phyloP scores from a whole-genome alignment of 768 basidiomycete genomes.

The Wakefieldia striispora region DNA sequence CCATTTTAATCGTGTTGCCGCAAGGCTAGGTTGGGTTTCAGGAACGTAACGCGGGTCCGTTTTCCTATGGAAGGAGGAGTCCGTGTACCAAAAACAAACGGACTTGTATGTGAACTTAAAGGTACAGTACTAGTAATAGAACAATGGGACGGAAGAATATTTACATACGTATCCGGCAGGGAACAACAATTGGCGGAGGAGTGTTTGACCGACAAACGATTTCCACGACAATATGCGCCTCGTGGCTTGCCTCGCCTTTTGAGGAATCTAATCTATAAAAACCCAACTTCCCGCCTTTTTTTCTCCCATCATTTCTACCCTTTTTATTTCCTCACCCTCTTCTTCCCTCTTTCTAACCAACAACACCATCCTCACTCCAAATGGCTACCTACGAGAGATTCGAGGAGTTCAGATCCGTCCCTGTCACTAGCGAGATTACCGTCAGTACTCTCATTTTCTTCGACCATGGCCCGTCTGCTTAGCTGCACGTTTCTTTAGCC shows the following conservation, averaged over 20 bases:
- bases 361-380: constrained; percentile 24
- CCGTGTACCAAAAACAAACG: no score
- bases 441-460: constrained; percentile 18
- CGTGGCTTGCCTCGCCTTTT: constrained; percentile 50
- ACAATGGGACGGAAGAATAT: constrained; percentile 8
- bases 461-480: neutral
- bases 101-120: neutral
- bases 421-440: constrained; percentile 36
- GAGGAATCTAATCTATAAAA: constrained; percentile 54
- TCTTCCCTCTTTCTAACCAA: constrained; percentile 14
- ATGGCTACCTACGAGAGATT: constrained; percentile 40
- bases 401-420: constrained; percentile 27
- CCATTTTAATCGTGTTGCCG: neutral
- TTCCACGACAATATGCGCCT: constrained; percentile 39
- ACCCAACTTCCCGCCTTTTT: constrained; percentile 23
- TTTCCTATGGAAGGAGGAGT: constrained; percentile 1
- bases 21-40: constrained; percentile 18
- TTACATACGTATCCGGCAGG: constrained; percentile 20
- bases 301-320: constrained; percentile 24
- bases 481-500: constrained; percentile 40
- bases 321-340: constrained; percentile 27
- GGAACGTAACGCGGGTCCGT: neutral
- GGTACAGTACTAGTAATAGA: neutral
- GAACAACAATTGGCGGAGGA: constrained; percentile 12
- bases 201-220: neutral